Evolutionary conservation across 805 yeast genomes (phyloP).

Genomic region (Ogataea ramenticola): DNA sequence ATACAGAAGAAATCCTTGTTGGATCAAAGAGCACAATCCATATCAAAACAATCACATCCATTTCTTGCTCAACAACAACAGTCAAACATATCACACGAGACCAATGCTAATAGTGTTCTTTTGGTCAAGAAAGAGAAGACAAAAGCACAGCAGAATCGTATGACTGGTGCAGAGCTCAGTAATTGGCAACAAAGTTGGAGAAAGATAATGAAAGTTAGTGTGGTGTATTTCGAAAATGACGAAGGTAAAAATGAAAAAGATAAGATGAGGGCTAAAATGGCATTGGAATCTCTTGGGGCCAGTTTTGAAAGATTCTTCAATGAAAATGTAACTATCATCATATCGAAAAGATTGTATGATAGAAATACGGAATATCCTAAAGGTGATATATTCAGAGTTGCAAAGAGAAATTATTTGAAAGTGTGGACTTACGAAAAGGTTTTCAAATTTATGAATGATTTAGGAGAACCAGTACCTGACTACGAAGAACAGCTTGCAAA

Average conservation of each 20-base stretch:
- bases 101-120: no score
- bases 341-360: conserved; percentile 53
- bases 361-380: conserved; percentile 33
- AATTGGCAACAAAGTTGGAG: conserved; percentile 60
- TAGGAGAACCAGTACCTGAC: conserved; percentile 35
- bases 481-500: conserved; percentile 15
- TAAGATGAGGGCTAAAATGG: conserved; percentile 25
- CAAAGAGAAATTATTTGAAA: conserved; percentile 54
- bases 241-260: conserved; percentile 29
- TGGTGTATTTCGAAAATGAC: conserved; percentile 48
- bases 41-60: conserved; percentile 4
- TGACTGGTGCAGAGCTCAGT: conserved; percentile 33
- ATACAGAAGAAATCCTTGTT: conserved; percentile 11
- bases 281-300: conserved; percentile 43
- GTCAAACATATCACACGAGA: background rate
- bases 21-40: conserved; percentile 15
- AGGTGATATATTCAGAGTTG: conserved; percentile 63
- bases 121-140: background rate
- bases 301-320: conserved; percentile 54
- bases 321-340: conserved; percentile 64
- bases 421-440: conserved; percentile 89
- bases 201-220: conserved; percentile 46
- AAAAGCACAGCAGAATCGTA: conserved; percentile 13
- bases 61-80: conserved; percentile 1
- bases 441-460: conserved; percentile 62